A percentile compares a stretch with the other conserved stretches of the same genome.
These are phyloP conservation scores for Pulveroboletus sp. DNA, from an alignment of 768 basidiomycete species.

Conservation along the genomic window DNA sequence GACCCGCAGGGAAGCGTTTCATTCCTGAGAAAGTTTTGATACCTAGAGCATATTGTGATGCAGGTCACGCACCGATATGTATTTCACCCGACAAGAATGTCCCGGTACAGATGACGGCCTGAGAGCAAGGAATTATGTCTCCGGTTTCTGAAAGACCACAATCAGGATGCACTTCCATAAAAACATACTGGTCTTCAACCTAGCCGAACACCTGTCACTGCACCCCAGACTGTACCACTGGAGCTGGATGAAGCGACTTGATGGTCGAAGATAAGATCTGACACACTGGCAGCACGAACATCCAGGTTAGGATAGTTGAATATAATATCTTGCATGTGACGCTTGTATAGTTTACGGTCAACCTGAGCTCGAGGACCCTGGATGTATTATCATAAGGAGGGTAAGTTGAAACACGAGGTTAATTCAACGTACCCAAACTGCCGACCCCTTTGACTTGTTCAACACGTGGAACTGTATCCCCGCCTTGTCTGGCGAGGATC, in stretches of 20 bases:
- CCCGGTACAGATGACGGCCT: conserved; percentile 86
- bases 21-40: conserved; percentile 41
- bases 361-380: conserved; percentile 90
- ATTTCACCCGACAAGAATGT: conserved; percentile 91
- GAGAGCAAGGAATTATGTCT: conserved; percentile 69
- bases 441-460: conserved; percentile 82
- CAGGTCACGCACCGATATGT: conserved; percentile 60
- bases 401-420: too few species aligned
- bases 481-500: conserved; percentile 60
- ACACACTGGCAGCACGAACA: conserved; percentile 69
- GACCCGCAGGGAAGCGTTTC: conserved; percentile 73
- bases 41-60: background rate
- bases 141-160: conserved; percentile 52
- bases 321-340: conserved; percentile 70
- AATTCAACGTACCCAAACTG: conserved; percentile 72
- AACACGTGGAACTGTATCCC: conserved; percentile 87
- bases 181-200: conserved; percentile 37
- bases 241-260: conserved; percentile 23
- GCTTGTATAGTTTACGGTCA: conserved; percentile 79
- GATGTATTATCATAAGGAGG: background rate
- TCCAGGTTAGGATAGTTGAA: conserved; percentile 65
- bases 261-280: conserved; percentile 68
- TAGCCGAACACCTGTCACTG: conserved; percentile 61
- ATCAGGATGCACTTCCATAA: background rate
- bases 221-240: conserved; percentile 41